Evolutionary conservation across 2,329 filamentous ascomycete genomes (phyloP).

Genomic region (Shiraia bambusicola): DNA sequence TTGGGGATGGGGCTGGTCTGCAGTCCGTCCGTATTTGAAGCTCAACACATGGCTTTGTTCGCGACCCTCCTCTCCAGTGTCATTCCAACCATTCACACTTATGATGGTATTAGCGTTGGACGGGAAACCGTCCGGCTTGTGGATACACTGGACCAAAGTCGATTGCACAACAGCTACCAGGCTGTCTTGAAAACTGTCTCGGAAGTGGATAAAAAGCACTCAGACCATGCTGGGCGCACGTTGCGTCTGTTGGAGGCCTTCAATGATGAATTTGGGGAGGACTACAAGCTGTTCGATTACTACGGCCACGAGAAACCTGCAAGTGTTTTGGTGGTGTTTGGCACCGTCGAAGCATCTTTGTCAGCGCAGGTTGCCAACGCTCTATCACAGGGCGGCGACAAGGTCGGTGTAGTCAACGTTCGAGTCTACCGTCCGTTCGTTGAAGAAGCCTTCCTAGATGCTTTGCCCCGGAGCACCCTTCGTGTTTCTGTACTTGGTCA

Average conservation of each 20-base stretch:
- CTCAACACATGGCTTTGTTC: slow-evolving; percentile 93
- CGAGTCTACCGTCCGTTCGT: slow-evolving; percentile 93
- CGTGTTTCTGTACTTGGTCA: slow-evolving; percentile 87
- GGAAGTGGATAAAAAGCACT: slow-evolving; percentile 66
- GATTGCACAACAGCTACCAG: slow-evolving; percentile 69
- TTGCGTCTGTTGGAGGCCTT: slow-evolving; percentile 70
- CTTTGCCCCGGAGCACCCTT: slow-evolving; percentile 72
- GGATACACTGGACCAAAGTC: slow-evolving; percentile 73
- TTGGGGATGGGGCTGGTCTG: slow-evolving; percentile 83
- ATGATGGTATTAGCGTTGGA: slow-evolving; percentile 81
- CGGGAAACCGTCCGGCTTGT: slow-evolving; percentile 80
- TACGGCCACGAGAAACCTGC: slow-evolving; percentile 78
- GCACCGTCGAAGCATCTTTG: slow-evolving; percentile 85
- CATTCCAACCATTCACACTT: slow-evolving; percentile 82
- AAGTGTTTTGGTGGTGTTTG: slow-evolving; percentile 86
- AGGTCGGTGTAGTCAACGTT: slow-evolving; percentile 86
- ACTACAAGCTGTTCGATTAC: slow-evolving; percentile 94
- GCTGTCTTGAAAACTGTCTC: slow-evolving; percentile 63
- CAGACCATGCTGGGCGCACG: slow-evolving; percentile 72
- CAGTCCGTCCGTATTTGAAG: slow-evolving; percentile 83
- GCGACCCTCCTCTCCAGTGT: slow-evolving; percentile 77
- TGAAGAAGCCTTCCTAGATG: slow-evolving; percentile 87
- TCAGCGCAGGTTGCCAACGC: slow-evolving; percentile 76
- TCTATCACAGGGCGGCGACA: slow-evolving; percentile 70
- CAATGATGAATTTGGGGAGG: slow-evolving; percentile 89